Percentiles rank a stretch among this genome's conserved stretches.
phyloP scores from a whole-genome alignment of 805 yeast species.

The Barnettozyma sucrosica region DNA sequence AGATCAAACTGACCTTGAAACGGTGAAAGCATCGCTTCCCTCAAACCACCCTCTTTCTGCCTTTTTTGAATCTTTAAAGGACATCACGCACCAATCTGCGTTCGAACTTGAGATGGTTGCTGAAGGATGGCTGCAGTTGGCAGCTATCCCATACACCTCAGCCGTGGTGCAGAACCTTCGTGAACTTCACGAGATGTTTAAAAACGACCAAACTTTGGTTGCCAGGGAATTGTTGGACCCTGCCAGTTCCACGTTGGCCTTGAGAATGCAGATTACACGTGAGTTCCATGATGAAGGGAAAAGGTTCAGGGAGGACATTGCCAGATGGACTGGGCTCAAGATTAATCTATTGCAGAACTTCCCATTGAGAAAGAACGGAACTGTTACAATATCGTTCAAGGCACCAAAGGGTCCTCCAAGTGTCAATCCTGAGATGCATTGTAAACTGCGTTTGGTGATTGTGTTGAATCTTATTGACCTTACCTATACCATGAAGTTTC shows the following conservation, averaged over 20 bases:
- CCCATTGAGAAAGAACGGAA: constrained; percentile 1
- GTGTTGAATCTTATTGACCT: neutral
- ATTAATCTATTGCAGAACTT: neutral
- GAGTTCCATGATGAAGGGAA: constrained; percentile 2
- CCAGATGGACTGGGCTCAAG: neutral
- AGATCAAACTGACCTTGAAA: neutral
- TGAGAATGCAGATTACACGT: neutral
- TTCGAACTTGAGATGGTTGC: neutral
- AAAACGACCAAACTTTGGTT: neutral
- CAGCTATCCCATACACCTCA: neutral
- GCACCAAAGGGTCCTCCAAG: neutral
- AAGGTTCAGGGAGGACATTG: constrained; percentile 1
- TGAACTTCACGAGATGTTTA: neutral
- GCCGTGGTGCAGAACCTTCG: neutral
- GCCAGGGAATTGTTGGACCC: neutral
- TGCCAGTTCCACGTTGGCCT: neutral
- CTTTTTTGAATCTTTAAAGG: neutral
- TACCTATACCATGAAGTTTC: neutral
- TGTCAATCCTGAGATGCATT: neutral
- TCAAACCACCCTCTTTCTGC: neutral
- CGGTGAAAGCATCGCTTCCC: neutral
- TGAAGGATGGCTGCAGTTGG: neutral
- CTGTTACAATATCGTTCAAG: neutral
- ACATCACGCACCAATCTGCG: neutral
- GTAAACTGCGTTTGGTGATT: neutral